A percentile compares a stretch with the other conserved stretches of the same genome.
phyloP scores from a whole-genome alignment of 2,329 filamentous ascomycete species.

The Biscogniauxia mediterranea region DNA sequence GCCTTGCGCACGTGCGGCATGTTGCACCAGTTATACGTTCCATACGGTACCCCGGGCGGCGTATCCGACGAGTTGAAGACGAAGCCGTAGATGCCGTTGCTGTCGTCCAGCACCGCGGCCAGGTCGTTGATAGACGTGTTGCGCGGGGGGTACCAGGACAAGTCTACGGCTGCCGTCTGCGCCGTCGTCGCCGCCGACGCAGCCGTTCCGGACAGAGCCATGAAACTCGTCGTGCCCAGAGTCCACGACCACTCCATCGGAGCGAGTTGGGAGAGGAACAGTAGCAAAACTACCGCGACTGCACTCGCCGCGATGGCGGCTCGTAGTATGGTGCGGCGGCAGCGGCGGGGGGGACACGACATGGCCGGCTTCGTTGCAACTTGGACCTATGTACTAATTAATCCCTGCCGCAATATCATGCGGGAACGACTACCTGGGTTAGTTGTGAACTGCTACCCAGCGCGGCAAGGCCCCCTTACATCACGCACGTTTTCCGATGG shows the following conservation, averaged over 20 bases:
- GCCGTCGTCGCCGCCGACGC: neutral
- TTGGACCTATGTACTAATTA: no score
- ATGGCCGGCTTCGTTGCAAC: neutral
- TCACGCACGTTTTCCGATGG: no score
- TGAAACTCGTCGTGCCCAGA: neutral
- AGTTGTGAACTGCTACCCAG: no score
- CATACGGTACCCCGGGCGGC: constrained; percentile 57
- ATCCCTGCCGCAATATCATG: no score
- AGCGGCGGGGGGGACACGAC: no score
- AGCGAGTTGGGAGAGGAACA: neutral
- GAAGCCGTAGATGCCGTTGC: constrained; percentile 67
- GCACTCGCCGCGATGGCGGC: neutral
- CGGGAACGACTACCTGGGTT: no score
- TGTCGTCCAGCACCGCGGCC: constrained; percentile 50
- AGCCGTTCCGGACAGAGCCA: neutral
- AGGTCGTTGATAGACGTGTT: constrained; percentile 61
- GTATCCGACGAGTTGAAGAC: constrained; percentile 66
- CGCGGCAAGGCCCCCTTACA: no score
- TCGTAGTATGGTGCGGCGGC: neutral
- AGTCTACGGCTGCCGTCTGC: constrained; percentile 31
- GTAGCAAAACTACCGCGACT: neutral
- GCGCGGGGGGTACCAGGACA: constrained; percentile 58
- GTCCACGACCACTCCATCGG: neutral
- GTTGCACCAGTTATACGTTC: constrained; percentile 78
- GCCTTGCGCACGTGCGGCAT: constrained; percentile 75